Conservation (phyloP, 805 yeast species). For the Schwanniomyces sp. region DNA sequence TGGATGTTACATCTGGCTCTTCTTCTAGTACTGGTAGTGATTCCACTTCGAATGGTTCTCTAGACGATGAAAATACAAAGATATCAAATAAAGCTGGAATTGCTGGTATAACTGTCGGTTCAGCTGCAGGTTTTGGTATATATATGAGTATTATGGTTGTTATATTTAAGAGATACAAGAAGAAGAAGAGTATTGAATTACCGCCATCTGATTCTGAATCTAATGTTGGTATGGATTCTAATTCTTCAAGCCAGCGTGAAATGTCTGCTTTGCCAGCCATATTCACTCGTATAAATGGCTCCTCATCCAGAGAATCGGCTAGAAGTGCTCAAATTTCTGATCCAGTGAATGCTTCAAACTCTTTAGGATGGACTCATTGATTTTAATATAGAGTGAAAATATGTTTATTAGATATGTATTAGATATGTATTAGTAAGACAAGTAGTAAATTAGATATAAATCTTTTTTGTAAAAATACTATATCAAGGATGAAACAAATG, state of each 20-base stretch:
- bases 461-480: no score
- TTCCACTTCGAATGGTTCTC: slow-evolving; percentile 28
- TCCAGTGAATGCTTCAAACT: slow-evolving; percentile 69
- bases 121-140: slow-evolving; percentile 71
- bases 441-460: neutral
- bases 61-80: slow-evolving; percentile 19
- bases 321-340: slow-evolving; percentile 51
- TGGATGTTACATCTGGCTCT: slow-evolving; percentile 18
- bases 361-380: slow-evolving; percentile 61
- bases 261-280: slow-evolving; percentile 21
- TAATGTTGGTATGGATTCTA: slow-evolving; percentile 23
- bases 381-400: neutral
- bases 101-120: slow-evolving; percentile 81
- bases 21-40: slow-evolving; percentile 12
- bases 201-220: slow-evolving; percentile 43
- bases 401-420: neutral
- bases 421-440: neutral
- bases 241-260: slow-evolving; percentile 13
- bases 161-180: slow-evolving; percentile 50
- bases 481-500: slow-evolving; percentile 9
- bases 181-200: slow-evolving; percentile 37
- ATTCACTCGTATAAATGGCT: slow-evolving; percentile 22
- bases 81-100: slow-evolving; percentile 41
- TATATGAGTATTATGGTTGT: slow-evolving; percentile 63
- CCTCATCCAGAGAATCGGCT: slow-evolving; percentile 26